phyloP scores from a whole-genome alignment of 768 basidiomycete genomes.

The Floccularia luteovirens region DNA sequence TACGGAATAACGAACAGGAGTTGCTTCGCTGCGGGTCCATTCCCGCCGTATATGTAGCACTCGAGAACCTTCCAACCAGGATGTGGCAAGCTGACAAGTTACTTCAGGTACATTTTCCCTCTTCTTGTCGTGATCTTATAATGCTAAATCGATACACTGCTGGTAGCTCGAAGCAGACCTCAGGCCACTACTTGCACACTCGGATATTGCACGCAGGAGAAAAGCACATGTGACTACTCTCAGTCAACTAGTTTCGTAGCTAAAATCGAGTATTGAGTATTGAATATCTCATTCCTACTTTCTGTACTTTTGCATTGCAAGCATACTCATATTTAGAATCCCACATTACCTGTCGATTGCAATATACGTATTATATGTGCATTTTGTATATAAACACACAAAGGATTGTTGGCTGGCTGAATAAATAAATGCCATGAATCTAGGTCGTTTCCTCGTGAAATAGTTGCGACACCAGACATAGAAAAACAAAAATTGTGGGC shows the following conservation, averaged over 20 bases:
- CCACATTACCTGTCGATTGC: too few species aligned
- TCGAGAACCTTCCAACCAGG: conserved; percentile 85
- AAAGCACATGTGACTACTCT: conserved; percentile 41
- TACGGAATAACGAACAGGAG: conserved; percentile 79
- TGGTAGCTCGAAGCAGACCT: conserved; percentile 51
- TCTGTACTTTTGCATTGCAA: too few species aligned
- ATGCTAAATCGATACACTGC: conserved; percentile 14
- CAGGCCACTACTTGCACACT: conserved; percentile 39
- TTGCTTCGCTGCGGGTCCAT: conserved; percentile 80
- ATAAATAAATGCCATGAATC: too few species aligned
- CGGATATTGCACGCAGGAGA: conserved; percentile 49
- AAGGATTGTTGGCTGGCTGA: too few species aligned
- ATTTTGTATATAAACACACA: too few species aligned
- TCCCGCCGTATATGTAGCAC: conserved; percentile 80
- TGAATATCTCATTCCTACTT: too few species aligned
- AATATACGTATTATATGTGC: too few species aligned
- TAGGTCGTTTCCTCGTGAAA: too few species aligned
- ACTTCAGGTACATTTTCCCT: conserved; percentile 55
- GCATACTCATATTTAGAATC: too few species aligned
- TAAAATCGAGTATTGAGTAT: too few species aligned
- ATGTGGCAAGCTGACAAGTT: conserved; percentile 93
- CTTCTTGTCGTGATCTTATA: background rate
- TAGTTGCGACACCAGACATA: too few species aligned
- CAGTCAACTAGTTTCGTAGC: conserved; percentile 28
- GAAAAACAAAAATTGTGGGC: too few species aligned